A percentile compares a stretch with the other conserved stretches of the same genome.
phyloP scores from a whole-genome alignment of 768 basidiomycete species.

The Lepiota brunneoincarnata region DNA sequence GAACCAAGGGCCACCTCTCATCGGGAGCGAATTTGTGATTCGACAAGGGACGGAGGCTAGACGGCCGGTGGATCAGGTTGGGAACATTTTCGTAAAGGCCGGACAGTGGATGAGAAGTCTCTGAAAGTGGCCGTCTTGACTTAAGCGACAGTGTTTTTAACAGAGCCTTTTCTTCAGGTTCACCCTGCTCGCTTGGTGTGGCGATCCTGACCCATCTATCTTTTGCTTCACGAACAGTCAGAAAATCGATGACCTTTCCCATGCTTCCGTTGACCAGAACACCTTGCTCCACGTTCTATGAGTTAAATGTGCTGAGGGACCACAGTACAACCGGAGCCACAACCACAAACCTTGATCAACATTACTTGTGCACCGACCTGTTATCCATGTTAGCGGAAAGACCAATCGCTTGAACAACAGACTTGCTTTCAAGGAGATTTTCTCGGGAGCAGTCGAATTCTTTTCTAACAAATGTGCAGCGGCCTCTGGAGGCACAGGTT shows the following conservation, averaged over 20 bases:
- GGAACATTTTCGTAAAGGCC: background rate
- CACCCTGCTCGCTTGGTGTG: slow-evolving; percentile 11
- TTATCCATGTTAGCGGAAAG: background rate
- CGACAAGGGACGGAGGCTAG: background rate
- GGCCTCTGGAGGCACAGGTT: slow-evolving; percentile 25
- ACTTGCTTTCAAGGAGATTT: slow-evolving; percentile 47
- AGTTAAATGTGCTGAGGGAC: background rate
- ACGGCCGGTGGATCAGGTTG: background rate
- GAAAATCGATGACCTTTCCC: slow-evolving; percentile 51
- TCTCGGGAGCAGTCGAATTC: slow-evolving; percentile 42
- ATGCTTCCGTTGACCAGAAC: slow-evolving; percentile 65
- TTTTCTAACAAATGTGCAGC: slow-evolving; percentile 39
- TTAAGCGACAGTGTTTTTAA: background rate
- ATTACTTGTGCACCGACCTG: slow-evolving; percentile 81
- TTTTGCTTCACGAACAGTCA: slow-evolving; percentile 45
- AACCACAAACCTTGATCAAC: slow-evolving; percentile 52
- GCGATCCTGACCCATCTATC: slow-evolving; percentile 34
- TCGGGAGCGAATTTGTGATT: background rate
- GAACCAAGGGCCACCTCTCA: slow-evolving; percentile 55
- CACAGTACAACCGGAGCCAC: background rate
- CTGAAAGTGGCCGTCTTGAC: background rate
- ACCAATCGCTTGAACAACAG: background rate
- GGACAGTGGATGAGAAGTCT: background rate
- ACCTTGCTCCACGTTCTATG: slow-evolving; percentile 61
- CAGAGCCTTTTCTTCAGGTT: background rate